These are phyloP conservation scores for Amanita jacksonii DNA, from an alignment of 768 basidiomycete genomes.

Conservation along the genomic window DNA sequence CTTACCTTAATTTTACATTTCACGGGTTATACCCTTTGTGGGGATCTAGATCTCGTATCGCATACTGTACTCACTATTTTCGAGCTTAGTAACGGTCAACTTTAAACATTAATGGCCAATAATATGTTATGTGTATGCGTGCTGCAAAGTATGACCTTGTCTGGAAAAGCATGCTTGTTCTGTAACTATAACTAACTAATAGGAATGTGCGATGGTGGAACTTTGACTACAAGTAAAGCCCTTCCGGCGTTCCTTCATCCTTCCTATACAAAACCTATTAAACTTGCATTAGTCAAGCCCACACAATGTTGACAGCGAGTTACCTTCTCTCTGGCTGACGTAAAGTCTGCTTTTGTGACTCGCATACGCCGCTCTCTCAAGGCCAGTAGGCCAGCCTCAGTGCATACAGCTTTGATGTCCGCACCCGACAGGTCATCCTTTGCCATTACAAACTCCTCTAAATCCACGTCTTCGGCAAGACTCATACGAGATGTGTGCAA, in stretches of 20 bases:
- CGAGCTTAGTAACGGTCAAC: too few species aligned
- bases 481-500: slow-evolving; percentile 96
- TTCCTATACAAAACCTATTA: slow-evolving; percentile 81
- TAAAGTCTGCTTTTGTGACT: slow-evolving; percentile 87
- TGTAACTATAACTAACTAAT: too few species aligned
- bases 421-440: slow-evolving; percentile 97
- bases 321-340: slow-evolving; percentile 89
- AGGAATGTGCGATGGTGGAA: slow-evolving; percentile 2
- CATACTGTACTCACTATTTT: too few species aligned
- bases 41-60: too few species aligned
- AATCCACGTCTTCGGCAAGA: slow-evolving; percentile 75
- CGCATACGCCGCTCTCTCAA: slow-evolving; percentile 92
- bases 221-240: slow-evolving; percentile 59
- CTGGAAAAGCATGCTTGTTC: too few species aligned
- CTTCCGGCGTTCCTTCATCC: slow-evolving; percentile 94
- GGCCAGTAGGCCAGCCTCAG: slow-evolving; percentile 94
- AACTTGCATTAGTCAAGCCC: slow-evolving; percentile 5
- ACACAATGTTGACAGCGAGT: slow-evolving; percentile 9
- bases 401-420: slow-evolving; percentile 98
- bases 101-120: too few species aligned
- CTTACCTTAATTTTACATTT: not conserved
- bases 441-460: slow-evolving; percentile 91
- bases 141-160: too few species aligned
- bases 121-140: too few species aligned
- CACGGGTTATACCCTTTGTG: too few species aligned